These are phyloP conservation scores for Omphalotus olearius DNA, from an alignment of 1,284 basidiomycete species.

Conservation along the genomic window DNA sequence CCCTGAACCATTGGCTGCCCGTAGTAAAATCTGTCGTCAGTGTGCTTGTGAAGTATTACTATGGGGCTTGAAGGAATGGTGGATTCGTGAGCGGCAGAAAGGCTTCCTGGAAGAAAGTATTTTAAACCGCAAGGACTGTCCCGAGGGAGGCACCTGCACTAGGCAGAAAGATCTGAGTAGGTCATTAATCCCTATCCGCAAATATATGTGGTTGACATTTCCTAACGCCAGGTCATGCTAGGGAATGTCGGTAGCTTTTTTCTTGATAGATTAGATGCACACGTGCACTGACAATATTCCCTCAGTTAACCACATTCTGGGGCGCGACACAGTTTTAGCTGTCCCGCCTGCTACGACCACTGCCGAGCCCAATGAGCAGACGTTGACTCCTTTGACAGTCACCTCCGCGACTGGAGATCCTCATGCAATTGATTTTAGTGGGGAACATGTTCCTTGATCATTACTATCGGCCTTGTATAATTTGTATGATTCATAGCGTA, in stretches of 20 bases:
- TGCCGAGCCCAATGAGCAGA: too few species aligned
- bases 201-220: not conserved
- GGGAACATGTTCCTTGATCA: too few species aligned
- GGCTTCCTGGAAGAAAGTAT: constrained; percentile 53
- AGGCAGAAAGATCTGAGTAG: constrained; percentile 62
- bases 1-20: constrained; percentile 49
- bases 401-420: too few species aligned
- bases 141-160: constrained; percentile 49
- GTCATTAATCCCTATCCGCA: constrained; percentile 20
- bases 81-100: constrained; percentile 68
- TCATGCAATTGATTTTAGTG: too few species aligned
- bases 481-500: too few species aligned
- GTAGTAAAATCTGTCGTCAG: constrained; percentile 56
- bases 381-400: too few species aligned
- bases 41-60: constrained; percentile 71
- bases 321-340: too few species aligned
- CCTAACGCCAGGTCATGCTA: constrained; percentile 50
- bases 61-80: constrained; percentile 74
- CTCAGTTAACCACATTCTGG: constrained; percentile 47
- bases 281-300: constrained; percentile 9
- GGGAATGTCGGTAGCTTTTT: constrained; percentile 52
- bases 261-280: not conserved
- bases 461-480: too few species aligned
- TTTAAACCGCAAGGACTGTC: constrained; percentile 57
- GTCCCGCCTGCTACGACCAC: too few species aligned